Evolutionary conservation across 2,329 filamentous ascomycete genomes (phyloP).

Genomic region (Paraphoma sp.): DNA sequence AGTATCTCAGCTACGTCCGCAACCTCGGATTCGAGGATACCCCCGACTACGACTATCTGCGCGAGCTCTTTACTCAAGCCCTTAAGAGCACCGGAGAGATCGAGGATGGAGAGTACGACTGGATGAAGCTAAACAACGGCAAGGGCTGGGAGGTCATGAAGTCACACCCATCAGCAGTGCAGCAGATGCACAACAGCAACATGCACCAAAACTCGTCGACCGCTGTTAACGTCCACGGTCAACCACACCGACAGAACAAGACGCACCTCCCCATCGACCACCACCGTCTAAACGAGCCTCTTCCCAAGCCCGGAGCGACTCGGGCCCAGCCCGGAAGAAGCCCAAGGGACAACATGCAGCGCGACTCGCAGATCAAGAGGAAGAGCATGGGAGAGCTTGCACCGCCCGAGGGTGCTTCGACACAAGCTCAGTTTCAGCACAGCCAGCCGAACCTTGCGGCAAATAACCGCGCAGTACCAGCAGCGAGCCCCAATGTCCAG

Average conservation of each 20-base stretch:
- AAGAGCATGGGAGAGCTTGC: slow-evolving; percentile 79
- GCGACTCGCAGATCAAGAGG: slow-evolving; percentile 60
- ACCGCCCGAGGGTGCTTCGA: slow-evolving; percentile 82
- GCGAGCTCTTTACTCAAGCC: slow-evolving; percentile 94
- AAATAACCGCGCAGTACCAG: slow-evolving; percentile 65
- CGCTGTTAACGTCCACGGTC: slow-evolving; percentile 79
- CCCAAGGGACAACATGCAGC: slow-evolving; percentile 39
- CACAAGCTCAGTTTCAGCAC: slow-evolving; percentile 95
- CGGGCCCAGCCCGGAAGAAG: slow-evolving; percentile 55
- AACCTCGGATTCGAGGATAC: slow-evolving; percentile 99
- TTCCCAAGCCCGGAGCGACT: slow-evolving; percentile 68
- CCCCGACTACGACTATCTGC: slow-evolving; percentile 96
- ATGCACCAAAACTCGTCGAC: slow-evolving; percentile 80
- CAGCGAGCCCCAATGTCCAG: slow-evolving; percentile 52
- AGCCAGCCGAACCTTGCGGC: slow-evolving; percentile 83
- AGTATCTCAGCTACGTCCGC: slow-evolving; percentile 95
- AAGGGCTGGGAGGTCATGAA: slow-evolving; percentile 90
- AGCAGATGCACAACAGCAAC: slow-evolving; percentile 77
- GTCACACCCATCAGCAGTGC: slow-evolving; percentile 72
- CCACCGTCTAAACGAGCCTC: slow-evolving; percentile 55
- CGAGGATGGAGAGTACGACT: slow-evolving; percentile 98
- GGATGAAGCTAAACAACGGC: slow-evolving; percentile 96
- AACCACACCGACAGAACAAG: slow-evolving; percentile 67
- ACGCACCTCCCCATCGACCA: slow-evolving; percentile 53
- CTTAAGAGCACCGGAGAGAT: slow-evolving; percentile 93